A percentile compares a stretch with the other conserved stretches of the same genome.
phyloP scores from a whole-genome alignment of 1,284 basidiomycete genomes.

The Melampsora americana region DNA sequence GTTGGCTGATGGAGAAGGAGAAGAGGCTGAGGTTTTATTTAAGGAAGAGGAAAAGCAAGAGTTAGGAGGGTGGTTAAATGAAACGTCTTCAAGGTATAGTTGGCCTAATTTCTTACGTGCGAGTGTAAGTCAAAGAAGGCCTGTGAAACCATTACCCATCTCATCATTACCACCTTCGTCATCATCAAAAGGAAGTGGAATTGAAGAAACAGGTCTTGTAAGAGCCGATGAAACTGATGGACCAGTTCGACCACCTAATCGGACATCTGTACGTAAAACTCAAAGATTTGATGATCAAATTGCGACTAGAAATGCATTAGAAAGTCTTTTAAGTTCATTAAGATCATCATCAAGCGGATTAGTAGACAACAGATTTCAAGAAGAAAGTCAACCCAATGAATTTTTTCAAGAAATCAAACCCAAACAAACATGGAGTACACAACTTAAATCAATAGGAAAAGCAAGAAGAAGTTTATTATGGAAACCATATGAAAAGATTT shows the following conservation, averaged over 20 bases:
- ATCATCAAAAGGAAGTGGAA: conserved; percentile 8
- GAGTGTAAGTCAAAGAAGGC: not conserved
- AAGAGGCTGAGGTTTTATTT: not conserved
- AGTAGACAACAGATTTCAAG: not conserved
- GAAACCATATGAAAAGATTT: conserved; percentile 34
- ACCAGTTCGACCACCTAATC: conserved; percentile 35
- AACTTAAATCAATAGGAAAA: conserved; percentile 22
- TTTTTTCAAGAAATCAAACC: too few relatives aligned
- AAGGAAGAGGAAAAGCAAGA: not conserved
- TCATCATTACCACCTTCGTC: not conserved
- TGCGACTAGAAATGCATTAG: conserved; percentile 17
- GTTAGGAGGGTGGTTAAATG: not conserved
- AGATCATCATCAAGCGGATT: conserved; percentile 1
- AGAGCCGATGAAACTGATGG: conserved; percentile 37
- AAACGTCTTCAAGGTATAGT: not conserved
- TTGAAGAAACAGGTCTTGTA: conserved; percentile 30
- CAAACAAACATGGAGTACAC: conserved; percentile 15
- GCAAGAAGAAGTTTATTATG: conserved; percentile 18
- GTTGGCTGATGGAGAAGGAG: not conserved
- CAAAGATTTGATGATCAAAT: conserved; percentile 31
- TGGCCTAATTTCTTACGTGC: not conserved
- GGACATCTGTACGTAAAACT: conserved; percentile 27
- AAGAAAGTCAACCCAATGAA: not conserved
- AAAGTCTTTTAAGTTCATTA: conserved; percentile 19
- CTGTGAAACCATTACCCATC: not conserved